Percentiles rank a stretch among this genome's conserved stretches.
phyloP scores from a whole-genome alignment of 148 eudicot species.

The Vaccinium macrocarpon region DNA sequence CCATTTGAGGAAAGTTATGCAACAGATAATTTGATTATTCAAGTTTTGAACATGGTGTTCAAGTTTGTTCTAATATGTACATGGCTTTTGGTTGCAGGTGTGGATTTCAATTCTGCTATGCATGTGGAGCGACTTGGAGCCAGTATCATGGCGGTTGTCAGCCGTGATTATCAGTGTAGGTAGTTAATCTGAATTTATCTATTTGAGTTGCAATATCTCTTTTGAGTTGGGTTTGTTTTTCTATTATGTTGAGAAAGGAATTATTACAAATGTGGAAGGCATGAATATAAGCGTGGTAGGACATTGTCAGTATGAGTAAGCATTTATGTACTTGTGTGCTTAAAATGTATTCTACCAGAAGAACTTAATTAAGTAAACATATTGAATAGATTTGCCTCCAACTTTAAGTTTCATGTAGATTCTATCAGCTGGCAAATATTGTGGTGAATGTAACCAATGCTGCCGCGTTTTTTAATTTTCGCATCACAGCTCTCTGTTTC shows the following conservation, averaged over 20 bases:
- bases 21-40: background rate
- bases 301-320: background rate
- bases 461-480: background rate
- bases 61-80: background rate
- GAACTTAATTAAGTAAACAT: background rate
- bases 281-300: background rate
- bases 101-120: conserved; percentile 40
- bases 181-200: background rate
- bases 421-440: background rate
- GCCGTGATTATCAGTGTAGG: background rate
- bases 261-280: background rate
- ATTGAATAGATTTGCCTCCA: background rate
- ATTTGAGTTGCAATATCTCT: background rate
- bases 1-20: background rate
- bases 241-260: background rate
- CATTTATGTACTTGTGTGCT: background rate
- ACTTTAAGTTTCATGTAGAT: background rate
- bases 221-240: background rate
- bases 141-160: conserved; percentile 22
- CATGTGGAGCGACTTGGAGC: conserved; percentile 35
- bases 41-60: background rate
- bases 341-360: background rate
- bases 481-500: background rate
- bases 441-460: background rate
- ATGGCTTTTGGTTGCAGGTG: conserved; percentile 29